Base-by-base conservation (phyloP, 768 basidiomycete species). In the Gloeopeniophorella convolvens region DNA sequence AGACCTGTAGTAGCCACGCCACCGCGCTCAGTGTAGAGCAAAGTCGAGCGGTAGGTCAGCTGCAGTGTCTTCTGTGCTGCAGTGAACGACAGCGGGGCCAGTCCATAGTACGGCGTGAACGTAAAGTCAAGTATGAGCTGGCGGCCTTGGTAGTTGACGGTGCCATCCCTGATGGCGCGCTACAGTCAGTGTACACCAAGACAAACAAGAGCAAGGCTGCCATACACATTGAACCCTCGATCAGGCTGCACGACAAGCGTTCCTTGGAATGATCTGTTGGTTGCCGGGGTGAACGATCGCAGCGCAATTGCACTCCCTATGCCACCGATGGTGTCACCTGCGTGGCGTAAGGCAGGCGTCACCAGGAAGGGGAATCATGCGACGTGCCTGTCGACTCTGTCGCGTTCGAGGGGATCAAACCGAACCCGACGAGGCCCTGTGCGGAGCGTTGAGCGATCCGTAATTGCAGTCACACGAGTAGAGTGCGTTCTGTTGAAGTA, bases 61-160 rank as follows among this genome's bases (percentile, higher is more conserved):
- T 68, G 41, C 8, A 85, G 68, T 0, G 81, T 82, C 40, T 74
- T 55, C 57, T 75, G 71, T 0, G 78, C 82, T 21, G 63, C 66
- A 9, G 66, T 50, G 61, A 80, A 83, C 20, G 65, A 64, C 8
- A 84, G 72, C 5, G 73, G 66, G 2, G 64, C 59, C 0, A 68
- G 50, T 28, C 63, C 71, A 36, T 73, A 76, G 62, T 83, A 83
- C 0, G 83, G 84, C 1, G 66, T 69, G 16, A 85, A 63, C 1
- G 71, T 66, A 61, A 87, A 83, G 43, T 75, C 69, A 51, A 85
- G 68, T 39, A 73, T 68, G 48, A 83, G 82, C n/a, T 73, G 77
- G n/a, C 84, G 75, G 3, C 72, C 71, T 60, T 80, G 79, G 56
- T 79, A 84, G 63, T 85, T 74, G 35, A 81, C 68, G 0, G 82